A percentile compares a stretch with the other conserved stretches of the same genome.
Conservation (phyloP, 306 rosid species). For the Crotalaria pallida region DNA sequence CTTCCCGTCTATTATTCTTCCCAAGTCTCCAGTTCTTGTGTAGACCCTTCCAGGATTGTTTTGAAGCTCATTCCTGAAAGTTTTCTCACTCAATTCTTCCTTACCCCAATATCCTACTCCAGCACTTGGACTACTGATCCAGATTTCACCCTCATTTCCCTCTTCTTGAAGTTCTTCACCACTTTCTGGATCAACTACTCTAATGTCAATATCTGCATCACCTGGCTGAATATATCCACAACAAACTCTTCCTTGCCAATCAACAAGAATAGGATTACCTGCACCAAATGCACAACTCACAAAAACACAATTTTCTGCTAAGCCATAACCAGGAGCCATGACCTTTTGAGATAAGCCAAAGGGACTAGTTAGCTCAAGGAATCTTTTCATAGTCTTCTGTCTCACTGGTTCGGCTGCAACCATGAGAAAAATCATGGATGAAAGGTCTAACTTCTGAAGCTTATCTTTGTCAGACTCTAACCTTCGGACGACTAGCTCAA, state of each 20-base stretch:
- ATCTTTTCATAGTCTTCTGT: slow-evolving; percentile 64
- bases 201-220: slow-evolving; percentile 59
- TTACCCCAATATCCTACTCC: slow-evolving; percentile 90
- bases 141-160: slow-evolving; percentile 87
- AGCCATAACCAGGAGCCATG: slow-evolving; percentile 94
- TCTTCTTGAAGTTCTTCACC: slow-evolving; percentile 55
- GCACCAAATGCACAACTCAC: slow-evolving; percentile 90
- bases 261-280: slow-evolving; percentile 59
- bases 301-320: slow-evolving; percentile 93
- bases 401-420: slow-evolving; percentile 96
- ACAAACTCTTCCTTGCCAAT: slow-evolving; percentile 91
- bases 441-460: slow-evolving; percentile 45
- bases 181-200: slow-evolving; percentile 64
- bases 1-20: slow-evolving; percentile 59
- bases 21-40: slow-evolving; percentile 90
- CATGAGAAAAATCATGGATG: slow-evolving; percentile 81
- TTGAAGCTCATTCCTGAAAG: slow-evolving; percentile 65
- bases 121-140: slow-evolving; percentile 96
- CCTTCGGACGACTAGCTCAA: slow-evolving; percentile 71
- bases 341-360: slow-evolving; percentile 67
- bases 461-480: slow-evolving; percentile 57
- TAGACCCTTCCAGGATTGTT: slow-evolving; percentile 50
- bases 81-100: slow-evolving; percentile 62
- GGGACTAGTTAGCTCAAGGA: slow-evolving; percentile 62
- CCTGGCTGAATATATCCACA: slow-evolving; percentile 63